phyloP scores from a whole-genome alignment of 352 stramenopile species.

The Phytophthora sp. region DNA sequence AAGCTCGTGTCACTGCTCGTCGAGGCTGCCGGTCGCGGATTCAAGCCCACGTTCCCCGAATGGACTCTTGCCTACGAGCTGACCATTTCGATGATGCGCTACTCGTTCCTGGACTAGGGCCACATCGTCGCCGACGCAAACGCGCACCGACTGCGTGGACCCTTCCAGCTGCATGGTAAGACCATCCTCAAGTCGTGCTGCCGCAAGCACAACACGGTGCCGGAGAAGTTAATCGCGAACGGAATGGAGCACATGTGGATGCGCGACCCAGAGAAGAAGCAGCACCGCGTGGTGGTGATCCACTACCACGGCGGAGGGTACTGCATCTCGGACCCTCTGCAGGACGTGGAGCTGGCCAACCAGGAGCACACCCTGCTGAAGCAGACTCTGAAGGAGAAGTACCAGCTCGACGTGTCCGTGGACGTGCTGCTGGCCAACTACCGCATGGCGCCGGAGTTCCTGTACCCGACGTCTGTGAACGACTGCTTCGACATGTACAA shows the following conservation, averaged over 20 bases:
- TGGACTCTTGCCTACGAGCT: conserved; percentile 52
- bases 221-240: conserved; percentile 33
- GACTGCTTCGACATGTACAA: conserved; percentile 52
- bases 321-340: conserved; percentile 35
- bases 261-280: conserved; percentile 21
- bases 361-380: conserved; percentile 25
- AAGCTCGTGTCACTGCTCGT: conserved; percentile 26
- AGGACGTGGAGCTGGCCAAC: conserved; percentile 36
- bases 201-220: conserved; percentile 20
- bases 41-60: conserved; percentile 34
- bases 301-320: conserved; percentile 56
- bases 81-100: conserved; percentile 39
- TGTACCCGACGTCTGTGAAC: conserved; percentile 45
- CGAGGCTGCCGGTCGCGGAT: conserved; percentile 19
- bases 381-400: conserved; percentile 22
- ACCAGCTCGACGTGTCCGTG: conserved; percentile 28
- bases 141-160: conserved; percentile 33
- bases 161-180: conserved; percentile 33
- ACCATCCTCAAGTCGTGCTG: conserved; percentile 30
- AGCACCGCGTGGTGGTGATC: conserved; percentile 46
- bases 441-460: conserved; percentile 49
- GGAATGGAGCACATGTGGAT: conserved; percentile 51
- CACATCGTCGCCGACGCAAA: conserved; percentile 32
- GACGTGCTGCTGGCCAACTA: conserved; percentile 62
- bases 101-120: conserved; percentile 39